Conservation (phyloP, 169 alveolate species). For the Plasmodium sp. region DNA sequence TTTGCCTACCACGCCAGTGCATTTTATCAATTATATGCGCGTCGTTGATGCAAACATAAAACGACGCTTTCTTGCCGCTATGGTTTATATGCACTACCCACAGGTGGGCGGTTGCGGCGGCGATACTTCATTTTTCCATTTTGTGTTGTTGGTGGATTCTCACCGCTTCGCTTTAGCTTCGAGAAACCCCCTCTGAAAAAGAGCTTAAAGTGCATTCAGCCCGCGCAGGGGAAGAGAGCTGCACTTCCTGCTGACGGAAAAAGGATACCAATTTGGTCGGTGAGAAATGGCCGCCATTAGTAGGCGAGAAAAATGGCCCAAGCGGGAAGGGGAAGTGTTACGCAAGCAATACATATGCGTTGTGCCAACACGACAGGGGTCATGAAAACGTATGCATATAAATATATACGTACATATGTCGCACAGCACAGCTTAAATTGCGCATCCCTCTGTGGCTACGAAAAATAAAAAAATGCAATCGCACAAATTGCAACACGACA, state of each 20-base stretch:
- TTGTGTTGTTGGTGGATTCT: background rate
- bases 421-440: background rate
- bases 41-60: background rate
- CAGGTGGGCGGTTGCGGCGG: background rate
- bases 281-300: background rate
- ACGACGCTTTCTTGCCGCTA: background rate
- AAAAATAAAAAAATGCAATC: background rate
- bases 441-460: background rate
- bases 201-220: background rate
- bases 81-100: background rate
- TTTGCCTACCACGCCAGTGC: background rate
- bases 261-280: background rate
- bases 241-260: background rate
- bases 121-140: background rate
- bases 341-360: background rate
- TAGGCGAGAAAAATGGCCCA: background rate
- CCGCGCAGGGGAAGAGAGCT: background rate
- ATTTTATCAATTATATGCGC: background rate
- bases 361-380: background rate
- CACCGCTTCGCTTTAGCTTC: background rate
- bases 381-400: background rate
- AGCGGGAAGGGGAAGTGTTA: background rate
- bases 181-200: background rate
- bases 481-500: background rate
- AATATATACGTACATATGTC: background rate